These are phyloP conservation scores for Phanerochaete carnosa DNA, from an alignment of 768 basidiomycete genomes.

Conservation along the genomic window DNA sequence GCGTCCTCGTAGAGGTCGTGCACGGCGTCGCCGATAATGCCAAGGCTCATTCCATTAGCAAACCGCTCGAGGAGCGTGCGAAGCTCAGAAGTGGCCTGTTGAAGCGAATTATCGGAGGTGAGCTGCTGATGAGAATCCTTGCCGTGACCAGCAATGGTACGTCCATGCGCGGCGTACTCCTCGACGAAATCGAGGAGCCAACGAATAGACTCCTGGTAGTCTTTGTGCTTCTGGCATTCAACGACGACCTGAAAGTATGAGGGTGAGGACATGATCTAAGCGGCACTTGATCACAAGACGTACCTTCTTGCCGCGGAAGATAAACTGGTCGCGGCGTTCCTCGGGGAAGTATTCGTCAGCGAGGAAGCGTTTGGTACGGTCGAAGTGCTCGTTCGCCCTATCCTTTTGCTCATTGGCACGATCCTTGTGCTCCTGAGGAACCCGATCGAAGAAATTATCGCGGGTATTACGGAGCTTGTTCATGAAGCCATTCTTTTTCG, in stretches of 20 bases:
- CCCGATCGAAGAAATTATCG: conserved; percentile 45
- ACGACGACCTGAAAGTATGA: conserved; percentile 56
- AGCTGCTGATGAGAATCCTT: conserved; percentile 17
- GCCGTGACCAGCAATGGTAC: conserved; percentile 19
- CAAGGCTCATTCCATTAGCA: conserved; percentile 69
- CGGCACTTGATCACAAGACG: not conserved
- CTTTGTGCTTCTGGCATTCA: conserved; percentile 89
- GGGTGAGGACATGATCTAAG: not conserved
- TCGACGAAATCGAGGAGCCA: conserved; percentile 68
- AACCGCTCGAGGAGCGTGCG: conserved; percentile 88
- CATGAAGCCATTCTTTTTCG: conserved; percentile 34
- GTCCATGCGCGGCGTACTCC: conserved; percentile 49
- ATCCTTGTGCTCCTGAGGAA: conserved; percentile 70
- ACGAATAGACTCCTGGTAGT: conserved; percentile 79
- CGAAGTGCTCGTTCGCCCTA: conserved; percentile 43
- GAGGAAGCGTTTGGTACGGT: conserved; percentile 65
- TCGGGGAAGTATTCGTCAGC: conserved; percentile 85
- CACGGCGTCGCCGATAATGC: conserved; percentile 65
- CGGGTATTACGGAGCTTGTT: conserved; percentile 28
- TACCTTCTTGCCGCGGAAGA: conserved; percentile 91
- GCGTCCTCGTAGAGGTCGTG: conserved; percentile 73
- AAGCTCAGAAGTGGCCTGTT: conserved; percentile 56
- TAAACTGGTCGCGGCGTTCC: conserved; percentile 88
- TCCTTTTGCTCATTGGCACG: conserved; percentile 45
- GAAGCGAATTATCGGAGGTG: conserved; percentile 51